These are phyloP conservation scores for Kazachstania kunashirensis DNA, from an alignment of 805 yeast genomes.

Conservation along the genomic window DNA sequence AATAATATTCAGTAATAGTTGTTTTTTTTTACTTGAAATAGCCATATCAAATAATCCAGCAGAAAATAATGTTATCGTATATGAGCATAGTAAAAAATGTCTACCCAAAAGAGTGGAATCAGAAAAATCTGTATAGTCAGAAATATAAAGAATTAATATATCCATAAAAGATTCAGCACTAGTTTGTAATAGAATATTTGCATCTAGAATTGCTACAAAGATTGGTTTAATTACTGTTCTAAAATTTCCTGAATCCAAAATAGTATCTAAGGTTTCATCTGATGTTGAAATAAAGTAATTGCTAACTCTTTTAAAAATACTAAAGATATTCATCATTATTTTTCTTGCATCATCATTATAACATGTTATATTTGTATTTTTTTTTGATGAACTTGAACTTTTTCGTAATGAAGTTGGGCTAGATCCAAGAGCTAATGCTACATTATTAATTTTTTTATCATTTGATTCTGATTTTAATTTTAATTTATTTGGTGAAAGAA, in stretches of 20 bases:
- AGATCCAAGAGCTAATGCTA: too few relatives aligned
- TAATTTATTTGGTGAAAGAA: too few relatives aligned
- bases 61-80: constrained; percentile 31
- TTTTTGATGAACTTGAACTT: neutral
- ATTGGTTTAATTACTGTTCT: constrained; percentile 26
- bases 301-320: constrained; percentile 16
- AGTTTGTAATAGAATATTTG: constrained; percentile 25
- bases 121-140: constrained; percentile 4
- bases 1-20: constrained; percentile 30
- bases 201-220: constrained; percentile 29
- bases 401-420: neutral
- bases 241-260: constrained; percentile 9
- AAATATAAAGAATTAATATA: constrained; percentile 13
- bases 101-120: constrained; percentile 4
- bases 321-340: constrained; percentile 15
- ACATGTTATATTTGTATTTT: neutral
- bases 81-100: constrained; percentile 17
- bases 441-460: neutral
- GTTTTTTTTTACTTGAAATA: constrained; percentile 24
- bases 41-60: constrained; percentile 23
- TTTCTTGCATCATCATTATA: constrained; percentile 15
- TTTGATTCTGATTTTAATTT: neutral
- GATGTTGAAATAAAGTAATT: constrained; percentile 10
- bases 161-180: constrained; percentile 30
- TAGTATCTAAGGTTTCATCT: constrained; percentile 3